Evolutionary conservation across 495 filamentous ascomycete genomes (phyloP).

Genomic region (Penicillium herquei): DNA sequence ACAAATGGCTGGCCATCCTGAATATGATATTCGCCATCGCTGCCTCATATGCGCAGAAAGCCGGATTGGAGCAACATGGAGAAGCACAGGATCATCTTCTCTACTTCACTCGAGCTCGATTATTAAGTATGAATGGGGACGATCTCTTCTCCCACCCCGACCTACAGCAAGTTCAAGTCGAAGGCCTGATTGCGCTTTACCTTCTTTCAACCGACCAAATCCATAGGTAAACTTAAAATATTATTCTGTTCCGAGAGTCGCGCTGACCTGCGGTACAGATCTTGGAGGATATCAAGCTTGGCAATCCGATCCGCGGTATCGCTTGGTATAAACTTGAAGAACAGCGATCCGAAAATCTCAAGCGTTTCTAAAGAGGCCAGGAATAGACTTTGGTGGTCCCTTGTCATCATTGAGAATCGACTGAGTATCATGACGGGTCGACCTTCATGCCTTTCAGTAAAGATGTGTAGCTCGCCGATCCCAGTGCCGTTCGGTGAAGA

Average conservation of each 20-base stretch:
- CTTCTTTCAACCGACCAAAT: slow-evolving; percentile 57
- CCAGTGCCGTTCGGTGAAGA: slow-evolving; percentile 57
- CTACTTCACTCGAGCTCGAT: slow-evolving; percentile 57
- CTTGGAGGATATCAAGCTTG: slow-evolving; percentile 59
- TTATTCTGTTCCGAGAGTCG: neutral
- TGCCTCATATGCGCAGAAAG: slow-evolving; percentile 31
- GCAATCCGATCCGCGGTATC: slow-evolving; percentile 57
- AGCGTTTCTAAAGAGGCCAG: slow-evolving; percentile 56
- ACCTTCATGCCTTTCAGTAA: slow-evolving; percentile 53
- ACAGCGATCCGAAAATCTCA: slow-evolving; percentile 45
- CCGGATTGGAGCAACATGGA: neutral
- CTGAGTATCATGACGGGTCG: slow-evolving; percentile 61
- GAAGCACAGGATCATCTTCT: slow-evolving; percentile 49
- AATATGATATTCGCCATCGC: slow-evolving; percentile 68
- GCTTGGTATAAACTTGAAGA: slow-evolving; percentile 60
- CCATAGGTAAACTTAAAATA: slow-evolving; percentile 51
- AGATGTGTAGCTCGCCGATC: slow-evolving; percentile 51
- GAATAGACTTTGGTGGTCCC: slow-evolving; percentile 62
- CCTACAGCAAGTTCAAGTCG: slow-evolving; percentile 60
- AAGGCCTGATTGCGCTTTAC: slow-evolving; percentile 55
- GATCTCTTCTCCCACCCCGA: slow-evolving; percentile 55
- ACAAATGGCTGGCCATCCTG: slow-evolving; percentile 56
- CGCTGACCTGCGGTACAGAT: slow-evolving; percentile 32
- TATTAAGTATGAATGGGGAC: slow-evolving; percentile 47
- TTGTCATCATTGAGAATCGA: slow-evolving; percentile 56